These are phyloP conservation scores for Lagenidium sp. DNA, from an alignment of 352 stramenopile species.

Conservation along the genomic window DNA sequence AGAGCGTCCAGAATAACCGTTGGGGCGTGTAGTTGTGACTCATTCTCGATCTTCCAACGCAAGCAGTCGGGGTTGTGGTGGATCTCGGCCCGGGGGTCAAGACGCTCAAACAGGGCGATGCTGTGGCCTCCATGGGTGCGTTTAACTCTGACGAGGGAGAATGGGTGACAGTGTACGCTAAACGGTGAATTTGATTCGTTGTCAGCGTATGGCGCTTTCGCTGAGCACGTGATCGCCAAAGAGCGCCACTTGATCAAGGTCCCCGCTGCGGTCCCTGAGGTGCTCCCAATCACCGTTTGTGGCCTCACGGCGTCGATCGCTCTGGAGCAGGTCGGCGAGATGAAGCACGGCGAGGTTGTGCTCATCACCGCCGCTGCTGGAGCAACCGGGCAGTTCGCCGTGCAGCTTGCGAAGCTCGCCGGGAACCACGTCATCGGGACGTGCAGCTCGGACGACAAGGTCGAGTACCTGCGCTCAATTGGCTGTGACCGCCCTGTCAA, in stretches of 20 bases:
- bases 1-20: no score
- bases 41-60: background rate
- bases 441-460: slow-evolving; percentile 68
- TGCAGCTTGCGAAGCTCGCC: slow-evolving; percentile 66
- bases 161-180: no score
- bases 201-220: slow-evolving; percentile 32
- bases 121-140: slow-evolving; percentile 30
- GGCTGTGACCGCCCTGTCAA: slow-evolving; percentile 63
- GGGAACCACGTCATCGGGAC: slow-evolving; percentile 62
- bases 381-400: slow-evolving; percentile 55
- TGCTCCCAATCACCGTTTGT: slow-evolving; percentile 29
- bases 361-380: slow-evolving; percentile 35
- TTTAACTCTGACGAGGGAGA: no score
- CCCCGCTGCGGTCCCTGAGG: slow-evolving; percentile 8
- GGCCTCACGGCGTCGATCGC: slow-evolving; percentile 32
- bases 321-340: slow-evolving; percentile 31
- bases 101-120: slow-evolving; percentile 29
- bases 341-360: slow-evolving; percentile 31
- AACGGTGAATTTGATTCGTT: no score
- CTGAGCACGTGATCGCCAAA: slow-evolving; percentile 25
- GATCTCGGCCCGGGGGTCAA: slow-evolving; percentile 22
- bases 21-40: no score
- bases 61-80: slow-evolving; percentile 24
- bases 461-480: slow-evolving; percentile 45
- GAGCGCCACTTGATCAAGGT: slow-evolving; percentile 20